Evolutionary conservation across 1,284 basidiomycete genomes (phyloP).

Genomic region (Butyriboletus appendiculatus): DNA sequence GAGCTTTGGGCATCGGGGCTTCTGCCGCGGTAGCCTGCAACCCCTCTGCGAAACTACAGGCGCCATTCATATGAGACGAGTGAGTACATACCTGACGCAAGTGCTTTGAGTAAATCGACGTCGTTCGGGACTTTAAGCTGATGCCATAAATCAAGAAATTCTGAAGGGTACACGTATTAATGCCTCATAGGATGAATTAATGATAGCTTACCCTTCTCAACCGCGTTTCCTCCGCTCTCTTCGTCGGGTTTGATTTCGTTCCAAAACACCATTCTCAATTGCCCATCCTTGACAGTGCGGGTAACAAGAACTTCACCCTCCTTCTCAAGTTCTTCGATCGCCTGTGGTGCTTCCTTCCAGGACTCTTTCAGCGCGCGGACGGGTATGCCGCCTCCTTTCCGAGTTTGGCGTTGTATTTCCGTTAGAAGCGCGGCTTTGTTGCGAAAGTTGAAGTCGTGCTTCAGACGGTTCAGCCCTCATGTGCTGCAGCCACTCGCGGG

Average conservation of each 20-base stretch:
- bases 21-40: conserved; percentile 72
- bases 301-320: conserved; percentile 88
- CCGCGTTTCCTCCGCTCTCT: conserved; percentile 61
- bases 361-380: conserved; percentile 85
- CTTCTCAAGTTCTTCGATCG: conserved; percentile 83
- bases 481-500: neutral
- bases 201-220: conserved; percentile 73
- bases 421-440: conserved; percentile 81
- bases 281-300: conserved; percentile 80
- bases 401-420: conserved; percentile 79
- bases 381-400: conserved; percentile 81
- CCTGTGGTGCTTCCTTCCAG: conserved; percentile 83
- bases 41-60: conserved; percentile 52
- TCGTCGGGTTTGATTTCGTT: conserved; percentile 83
- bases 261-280: conserved; percentile 88
- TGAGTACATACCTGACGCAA: conserved; percentile 57
- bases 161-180: conserved; percentile 42
- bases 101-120: conserved; percentile 75
- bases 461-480: conserved; percentile 11
- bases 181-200: neutral
- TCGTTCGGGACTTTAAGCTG: conserved; percentile 81
- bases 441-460: conserved; percentile 88
- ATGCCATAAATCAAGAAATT: conserved; percentile 88
- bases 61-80: conserved; percentile 1
- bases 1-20: conserved; percentile 51